Percentiles rank a stretch among this genome's conserved stretches.
These are phyloP conservation scores for Geotrichum histeridarum DNA, from an alignment of 1,139 yeast genomes.

Conservation along the genomic window DNA sequence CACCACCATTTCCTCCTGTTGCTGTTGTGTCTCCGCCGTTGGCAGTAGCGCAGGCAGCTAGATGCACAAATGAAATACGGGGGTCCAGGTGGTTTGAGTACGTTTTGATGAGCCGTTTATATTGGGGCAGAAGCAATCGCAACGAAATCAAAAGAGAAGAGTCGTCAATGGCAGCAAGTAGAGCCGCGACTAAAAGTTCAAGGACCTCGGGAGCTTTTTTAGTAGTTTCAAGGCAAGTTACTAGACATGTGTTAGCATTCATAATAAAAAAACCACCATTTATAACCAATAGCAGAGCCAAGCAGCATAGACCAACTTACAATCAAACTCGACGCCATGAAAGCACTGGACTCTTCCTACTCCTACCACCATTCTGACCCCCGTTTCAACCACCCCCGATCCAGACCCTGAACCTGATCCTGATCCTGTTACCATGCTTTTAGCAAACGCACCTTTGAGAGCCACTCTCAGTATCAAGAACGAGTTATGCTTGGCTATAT, in stretches of 20 bases:
- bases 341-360: constrained; percentile 3
- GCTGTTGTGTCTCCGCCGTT: not conserved
- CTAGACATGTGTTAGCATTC: not conserved
- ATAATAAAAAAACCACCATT: no score
- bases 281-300: no score
- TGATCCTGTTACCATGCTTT: not conserved
- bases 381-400: no score
- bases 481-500: not conserved
- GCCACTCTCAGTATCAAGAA: constrained; percentile 2
- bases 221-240: not conserved
- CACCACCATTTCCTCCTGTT: not conserved
- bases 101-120: constrained; percentile 2
- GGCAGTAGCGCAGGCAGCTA: not conserved
- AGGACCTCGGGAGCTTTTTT: constrained; percentile 1
- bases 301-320: no score
- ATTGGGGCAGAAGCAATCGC: constrained; percentile 1
- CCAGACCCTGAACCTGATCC: no score
- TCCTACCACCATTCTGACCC: no score
- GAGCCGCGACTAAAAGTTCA: not conserved
- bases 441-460: not conserved
- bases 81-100: constrained; percentile 2
- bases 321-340: constrained; percentile 11
- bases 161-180: not conserved
- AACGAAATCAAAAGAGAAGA: not conserved
- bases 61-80: not conserved